Evolutionary conservation across 768 basidiomycete species (phyloP), one percentile per base, ranked within the genome.

Genomic region (Russula sp.): DNA sequence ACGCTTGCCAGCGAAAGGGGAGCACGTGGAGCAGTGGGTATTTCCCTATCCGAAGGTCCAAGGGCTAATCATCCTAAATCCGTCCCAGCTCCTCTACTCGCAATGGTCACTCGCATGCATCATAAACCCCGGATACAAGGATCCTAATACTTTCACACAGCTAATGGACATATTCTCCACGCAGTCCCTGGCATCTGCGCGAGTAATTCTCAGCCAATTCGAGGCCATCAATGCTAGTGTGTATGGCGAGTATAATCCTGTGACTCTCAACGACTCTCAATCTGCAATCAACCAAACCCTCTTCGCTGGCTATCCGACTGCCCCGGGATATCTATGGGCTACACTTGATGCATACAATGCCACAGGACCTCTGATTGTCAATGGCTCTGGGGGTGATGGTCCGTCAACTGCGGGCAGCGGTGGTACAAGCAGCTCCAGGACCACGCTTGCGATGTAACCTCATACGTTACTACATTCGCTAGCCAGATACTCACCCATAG

Each of bases 121-220:
- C 37, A 85, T 96, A 71, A 90, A 90, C 70, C 72, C 80, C 0
- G 84, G 83, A 62, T 94, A 94, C 71, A 78, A 83, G 16, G 76
- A 82, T 71, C 81, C 83, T 9, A 73, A 74, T 8, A 77, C 78
- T 27, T 93, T 88, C 69, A 86, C 90, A 66, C 80, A 86, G 69
- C 80, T 84, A 48, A 80, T 93, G 73, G 87, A 92, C 70, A 81
- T 94, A 56, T 91, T 86, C 72, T 83, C 89, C 2, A 89, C 90
- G 0, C 84, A 84, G 61, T 80, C 81, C n/a, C 72, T 78, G 35
- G 77, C 79, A 31, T 80, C 82, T 51, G 84, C 90, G 14, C 76
- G 82, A 50, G 73, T 79, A 20, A 84, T 86, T 61, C 74, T 80
- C 59, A 75, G 82, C 61, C 85, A 88, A 70, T 87, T 85, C 61